Evolutionary conservation across 2,329 filamentous ascomycete genomes (phyloP).

Genomic region (Drechslera avenae): DNA sequence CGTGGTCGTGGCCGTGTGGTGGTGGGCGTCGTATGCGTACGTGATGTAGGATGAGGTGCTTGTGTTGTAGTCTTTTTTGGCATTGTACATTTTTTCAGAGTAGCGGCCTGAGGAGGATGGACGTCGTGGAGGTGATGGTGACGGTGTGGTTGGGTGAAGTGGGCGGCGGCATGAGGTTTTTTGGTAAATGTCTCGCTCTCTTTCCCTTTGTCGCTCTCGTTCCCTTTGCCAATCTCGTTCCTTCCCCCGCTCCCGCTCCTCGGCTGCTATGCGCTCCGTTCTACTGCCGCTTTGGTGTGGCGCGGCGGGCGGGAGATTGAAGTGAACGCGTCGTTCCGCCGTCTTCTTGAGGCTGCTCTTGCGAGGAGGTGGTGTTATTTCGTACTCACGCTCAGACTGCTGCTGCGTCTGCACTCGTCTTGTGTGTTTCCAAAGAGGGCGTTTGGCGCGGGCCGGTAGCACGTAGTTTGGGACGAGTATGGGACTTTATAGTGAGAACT

Average conservation of each 20-base stretch:
- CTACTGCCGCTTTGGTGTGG: neutral
- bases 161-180: no score
- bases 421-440: neutral
- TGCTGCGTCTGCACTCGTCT: neutral
- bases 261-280: neutral
- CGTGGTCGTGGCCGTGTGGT: neutral
- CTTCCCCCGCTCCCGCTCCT: neutral
- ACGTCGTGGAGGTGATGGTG: neutral
- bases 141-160: no score
- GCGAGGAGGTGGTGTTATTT: neutral
- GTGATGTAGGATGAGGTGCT: neutral
- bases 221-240: neutral
- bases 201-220: neutral
- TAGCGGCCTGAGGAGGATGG: neutral
- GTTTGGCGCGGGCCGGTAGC: neutral
- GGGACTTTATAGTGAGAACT: slow-evolving; percentile 4
- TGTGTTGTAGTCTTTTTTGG: neutral
- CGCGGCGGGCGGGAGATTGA: neutral
- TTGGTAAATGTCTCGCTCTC: neutral
- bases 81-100: neutral
- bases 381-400: neutral
- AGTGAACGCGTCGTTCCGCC: slow-evolving; percentile 10
- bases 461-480: neutral
- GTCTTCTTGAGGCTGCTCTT: slow-evolving; percentile 1
- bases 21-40: neutral